Evolutionary conservation across 257 asterid species (phyloP), one percentile per base, ranked within the genome.

Genomic region (Jacaranda copaia): DNA sequence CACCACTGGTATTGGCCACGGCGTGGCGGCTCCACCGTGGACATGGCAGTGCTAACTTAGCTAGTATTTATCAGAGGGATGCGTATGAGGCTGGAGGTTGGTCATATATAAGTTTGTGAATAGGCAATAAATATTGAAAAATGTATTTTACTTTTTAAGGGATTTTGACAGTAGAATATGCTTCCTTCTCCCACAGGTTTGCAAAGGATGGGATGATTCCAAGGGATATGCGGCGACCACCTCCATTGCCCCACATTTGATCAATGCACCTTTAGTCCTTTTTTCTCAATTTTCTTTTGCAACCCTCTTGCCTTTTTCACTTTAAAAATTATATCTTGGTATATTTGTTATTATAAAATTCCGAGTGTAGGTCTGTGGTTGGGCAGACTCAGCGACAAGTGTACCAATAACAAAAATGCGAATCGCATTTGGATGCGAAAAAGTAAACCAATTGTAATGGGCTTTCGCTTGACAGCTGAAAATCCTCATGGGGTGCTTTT

Each of bases 171-270:
- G 45, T 43, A 57, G 77, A 25, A 72, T 74, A 74, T 58, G 82
- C 73, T 69, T 48, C 15, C 60, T 51, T 61, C 42, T 66, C 75
- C 56, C 43, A 82, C 49, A 70, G 68, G 76, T 75, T 68, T 73
- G 75, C 39, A 69, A 52, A 81, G 67, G 67, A 68, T 49, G 73
- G 88, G 63, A 85, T 87, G 81, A 79, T 88, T 88, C 87, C 71
- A 66, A 81, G 46, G 90, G 59, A 88, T 88, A 86, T 88, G 78
- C 92, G 74, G 83, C 80, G 85, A 80, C 89, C 86, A 81, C 79
- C 70, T 73, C 75, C 79, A 70, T 71, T 82, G 84, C 84, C 53
- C 77, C 84, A 80, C 79, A 72, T 84, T 65, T 78, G 49, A 65
- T 80, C 75, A 59, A 75, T 10, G 8, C 83, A 83, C 80, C 79